Percentiles rank a stretch among this genome's conserved stretches.
phyloP scores from a whole-genome alignment of 2,329 filamentous ascomycete species.

The Volutella citrinella region DNA sequence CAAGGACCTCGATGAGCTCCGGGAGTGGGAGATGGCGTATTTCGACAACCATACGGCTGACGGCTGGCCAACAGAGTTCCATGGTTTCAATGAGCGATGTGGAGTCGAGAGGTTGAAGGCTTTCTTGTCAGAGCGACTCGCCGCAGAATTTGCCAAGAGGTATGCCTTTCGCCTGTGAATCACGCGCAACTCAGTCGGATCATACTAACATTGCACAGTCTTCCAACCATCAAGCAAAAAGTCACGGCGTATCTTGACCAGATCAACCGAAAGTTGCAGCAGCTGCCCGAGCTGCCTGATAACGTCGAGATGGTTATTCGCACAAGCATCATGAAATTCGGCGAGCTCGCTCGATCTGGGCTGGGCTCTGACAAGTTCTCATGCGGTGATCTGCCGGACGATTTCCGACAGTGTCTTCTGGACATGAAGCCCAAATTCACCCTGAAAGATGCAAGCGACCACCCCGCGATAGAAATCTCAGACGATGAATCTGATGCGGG shows the following conservation, averaged over 20 bases:
- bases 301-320: constrained; percentile 67
- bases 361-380: constrained; percentile 42
- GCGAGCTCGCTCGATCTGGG: constrained; percentile 49
- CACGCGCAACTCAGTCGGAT: background rate
- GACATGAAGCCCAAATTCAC: constrained; percentile 46
- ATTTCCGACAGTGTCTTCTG: constrained; percentile 49
- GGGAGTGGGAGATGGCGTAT: constrained; percentile 49
- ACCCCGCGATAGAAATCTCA: constrained; percentile 36
- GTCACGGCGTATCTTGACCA: constrained; percentile 45
- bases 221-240: constrained; percentile 55
- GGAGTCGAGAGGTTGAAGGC: constrained; percentile 52
- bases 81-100: constrained; percentile 44
- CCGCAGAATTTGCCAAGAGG: constrained; percentile 52
- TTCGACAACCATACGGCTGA: constrained; percentile 41
- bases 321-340: constrained; percentile 57
- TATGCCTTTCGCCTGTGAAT: constrained; percentile 23
- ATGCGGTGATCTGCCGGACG: constrained; percentile 45
- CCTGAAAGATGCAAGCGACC: constrained; percentile 36
- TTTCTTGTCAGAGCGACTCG: constrained; percentile 51
- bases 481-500: constrained; percentile 37
- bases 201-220: constrained; percentile 26
- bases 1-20: constrained; percentile 51
- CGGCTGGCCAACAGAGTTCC: constrained; percentile 49
- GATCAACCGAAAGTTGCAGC: constrained; percentile 53
- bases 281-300: constrained; percentile 63